phyloP scores from a whole-genome alignment of 2,329 filamentous ascomycete species.

The Trichophyton schoenleinii region DNA sequence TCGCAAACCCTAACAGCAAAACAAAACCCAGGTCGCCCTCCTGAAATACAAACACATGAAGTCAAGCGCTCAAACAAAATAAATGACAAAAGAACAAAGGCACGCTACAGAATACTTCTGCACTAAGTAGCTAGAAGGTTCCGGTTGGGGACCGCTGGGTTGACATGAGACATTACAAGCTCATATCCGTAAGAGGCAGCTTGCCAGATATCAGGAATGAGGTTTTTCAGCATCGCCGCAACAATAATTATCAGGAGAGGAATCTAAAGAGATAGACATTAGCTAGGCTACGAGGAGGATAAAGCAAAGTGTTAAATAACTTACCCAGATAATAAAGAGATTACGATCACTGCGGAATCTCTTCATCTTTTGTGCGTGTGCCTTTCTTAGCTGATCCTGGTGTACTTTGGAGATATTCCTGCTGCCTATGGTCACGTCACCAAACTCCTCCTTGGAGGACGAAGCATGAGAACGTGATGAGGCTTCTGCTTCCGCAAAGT shows the following conservation, averaged over 20 bases:
- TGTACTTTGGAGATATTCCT: slow-evolving; percentile 34
- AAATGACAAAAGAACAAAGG: neutral
- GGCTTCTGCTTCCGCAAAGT: slow-evolving; percentile 28
- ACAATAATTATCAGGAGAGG: slow-evolving; percentile 36
- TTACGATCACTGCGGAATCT: slow-evolving; percentile 38
- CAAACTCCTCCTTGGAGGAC: slow-evolving; percentile 20
- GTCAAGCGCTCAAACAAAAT: slow-evolving; percentile 13
- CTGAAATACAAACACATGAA: slow-evolving; percentile 11
- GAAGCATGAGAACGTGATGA: slow-evolving; percentile 2
- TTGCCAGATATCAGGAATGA: slow-evolving; percentile 31
- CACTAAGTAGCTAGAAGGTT: neutral
- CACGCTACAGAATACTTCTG: neutral
- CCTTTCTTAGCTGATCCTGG: slow-evolving; percentile 35
- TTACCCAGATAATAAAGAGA: slow-evolving; percentile 44
- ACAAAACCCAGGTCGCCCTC: slow-evolving; percentile 8
- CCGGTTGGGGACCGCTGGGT: neutral
- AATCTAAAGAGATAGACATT: slow-evolving; percentile 25
- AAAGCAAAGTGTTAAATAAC: slow-evolving; percentile 13
- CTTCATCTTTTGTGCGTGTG: slow-evolving; percentile 38
- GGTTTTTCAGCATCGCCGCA: slow-evolving; percentile 34
- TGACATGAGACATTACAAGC: slow-evolving; percentile 21
- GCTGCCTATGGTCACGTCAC: slow-evolving; percentile 32
- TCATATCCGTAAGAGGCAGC: slow-evolving; percentile 27
- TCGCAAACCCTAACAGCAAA: slow-evolving; percentile 16
- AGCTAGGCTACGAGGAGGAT: neutral